Evolutionary conservation across 257 asterid species (phyloP), one percentile per base, ranked within the genome.

Genomic region (Avicennia marina): DNA sequence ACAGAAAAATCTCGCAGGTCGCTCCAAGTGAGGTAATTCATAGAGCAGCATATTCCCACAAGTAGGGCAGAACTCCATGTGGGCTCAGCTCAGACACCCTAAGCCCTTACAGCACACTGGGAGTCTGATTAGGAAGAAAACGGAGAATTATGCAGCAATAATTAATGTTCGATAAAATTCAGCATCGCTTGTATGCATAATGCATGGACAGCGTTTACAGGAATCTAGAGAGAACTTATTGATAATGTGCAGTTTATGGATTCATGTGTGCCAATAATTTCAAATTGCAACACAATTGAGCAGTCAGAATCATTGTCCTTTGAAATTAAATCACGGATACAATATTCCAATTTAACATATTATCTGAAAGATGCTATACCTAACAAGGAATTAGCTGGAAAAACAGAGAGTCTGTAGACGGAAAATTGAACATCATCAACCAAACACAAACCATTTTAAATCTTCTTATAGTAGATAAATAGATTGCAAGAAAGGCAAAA

Each of bases 1-100:
- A 38, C 97, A 89, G 63, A 21, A 78, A 64, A 83, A 79, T 58
- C 84, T 54, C 46, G 82, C 91, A 8, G 79, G 60, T 17, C 42
- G 76, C 2, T 62, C 88, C 75, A 81, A 67, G 68, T 70, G 12
- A 7, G 94, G 87, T 72, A 81, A 53, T 63, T 75, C 83, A 64
- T 71, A 86, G 58, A 76, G 94, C 77, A 86, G 34, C 73, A 83
- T 67, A 45, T 44, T 83, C 42, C 71, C 87, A 45, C 97, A 89
- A 51, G 61, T 67, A 46, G 94, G 95, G 73, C 97, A 89, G 75
- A 86, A 78, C 69, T 89, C 89, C 97, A 86, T 89, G 10, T 32
- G 15, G 3, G 19, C 50, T 31, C 53, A 21, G 29, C 43, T 71
- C 9, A 16, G 8, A 47, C 24, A 21, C 20, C 21, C 26, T 22